Conservation (phyloP, 2,329 filamentous ascomycete species). For the Cytospora piceicola region DNA sequence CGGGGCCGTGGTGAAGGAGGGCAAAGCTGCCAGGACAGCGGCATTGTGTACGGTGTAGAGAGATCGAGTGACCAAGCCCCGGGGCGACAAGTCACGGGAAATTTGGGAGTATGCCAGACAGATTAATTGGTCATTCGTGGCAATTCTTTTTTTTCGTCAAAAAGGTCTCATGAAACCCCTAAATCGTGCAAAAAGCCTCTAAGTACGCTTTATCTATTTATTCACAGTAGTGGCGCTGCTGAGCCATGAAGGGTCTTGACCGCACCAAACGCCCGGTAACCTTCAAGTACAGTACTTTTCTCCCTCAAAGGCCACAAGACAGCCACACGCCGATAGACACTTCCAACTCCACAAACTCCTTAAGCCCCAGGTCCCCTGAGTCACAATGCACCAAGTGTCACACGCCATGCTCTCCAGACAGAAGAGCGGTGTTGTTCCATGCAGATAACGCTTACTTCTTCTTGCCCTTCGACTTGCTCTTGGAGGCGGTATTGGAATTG, state of each 20-base stretch:
- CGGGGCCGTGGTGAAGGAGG: not conserved
- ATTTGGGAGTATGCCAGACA: slow-evolving; percentile 3
- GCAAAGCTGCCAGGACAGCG: slow-evolving; percentile 2
- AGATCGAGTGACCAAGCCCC: not conserved
- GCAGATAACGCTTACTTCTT: slow-evolving; percentile 49
- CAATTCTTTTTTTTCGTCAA: slow-evolving; percentile 10
- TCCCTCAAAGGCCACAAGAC: not conserved
- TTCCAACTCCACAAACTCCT: slow-evolving; percentile 24
- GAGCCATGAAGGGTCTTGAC: slow-evolving; percentile 15
- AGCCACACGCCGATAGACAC: slow-evolving; percentile 7
- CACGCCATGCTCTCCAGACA: not conserved
- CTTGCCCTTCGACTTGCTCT: slow-evolving; percentile 54
- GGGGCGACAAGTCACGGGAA: slow-evolving; percentile 1
- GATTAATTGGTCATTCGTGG: slow-evolving; percentile 13
- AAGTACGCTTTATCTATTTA: slow-evolving; percentile 14
- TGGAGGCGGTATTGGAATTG: slow-evolving; percentile 55
- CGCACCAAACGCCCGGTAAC: slow-evolving; percentile 21
- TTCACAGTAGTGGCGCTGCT: slow-evolving; percentile 8
- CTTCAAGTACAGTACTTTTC: slow-evolving; percentile 16
- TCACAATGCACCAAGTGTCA: not conserved
- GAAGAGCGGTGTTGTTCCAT: not conserved
- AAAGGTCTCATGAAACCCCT: not conserved
- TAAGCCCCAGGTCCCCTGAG: not conserved
- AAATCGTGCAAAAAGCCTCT: slow-evolving; percentile 9
- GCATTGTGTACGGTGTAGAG: not conserved